These are phyloP conservation scores for Melampsora larici-populina DNA, from an alignment of 1,284 basidiomycete species.

Conservation along the genomic window DNA sequence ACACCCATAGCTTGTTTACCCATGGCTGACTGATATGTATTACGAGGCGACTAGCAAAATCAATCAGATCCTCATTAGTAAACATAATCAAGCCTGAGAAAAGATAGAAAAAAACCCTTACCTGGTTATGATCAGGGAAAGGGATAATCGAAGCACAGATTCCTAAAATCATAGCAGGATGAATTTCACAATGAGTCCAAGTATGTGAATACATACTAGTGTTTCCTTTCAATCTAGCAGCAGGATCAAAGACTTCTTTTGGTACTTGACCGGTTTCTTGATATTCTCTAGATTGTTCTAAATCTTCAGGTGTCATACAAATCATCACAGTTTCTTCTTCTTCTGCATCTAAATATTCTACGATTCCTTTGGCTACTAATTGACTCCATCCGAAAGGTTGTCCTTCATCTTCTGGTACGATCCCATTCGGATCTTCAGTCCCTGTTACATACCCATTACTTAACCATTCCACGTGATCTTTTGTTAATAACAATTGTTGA, in stretches of 20 bases:
- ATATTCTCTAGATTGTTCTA: conserved; percentile 69
- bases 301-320: conserved; percentile 93
- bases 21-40: conserved; percentile 99
- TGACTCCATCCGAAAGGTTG: conserved; percentile 74
- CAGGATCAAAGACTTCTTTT: conserved; percentile 66
- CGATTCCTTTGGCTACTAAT: conserved; percentile 78
- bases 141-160: conserved; percentile 98
- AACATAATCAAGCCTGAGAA: conserved; percentile 33
- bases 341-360: conserved; percentile 95
- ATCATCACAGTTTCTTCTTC: conserved; percentile 99
- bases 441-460: conserved; percentile 52
- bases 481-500: conserved; percentile 71
- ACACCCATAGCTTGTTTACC: conserved; percentile 99
- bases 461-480: conserved; percentile 77
- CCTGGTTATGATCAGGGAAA: conserved; percentile 99
- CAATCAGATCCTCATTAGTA: not conserved
- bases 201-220: conserved; percentile 66
- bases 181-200: conserved; percentile 99
- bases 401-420: conserved; percentile 59
- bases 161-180: conserved; percentile 97
- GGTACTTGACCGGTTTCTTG: conserved; percentile 61
- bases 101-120: conserved; percentile 55
- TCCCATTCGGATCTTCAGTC: conserved; percentile 57
- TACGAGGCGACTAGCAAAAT: conserved; percentile 80
- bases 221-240: conserved; percentile 76